Conservation (phyloP, 345 rosid species). For the Camelina laxa region DNA sequence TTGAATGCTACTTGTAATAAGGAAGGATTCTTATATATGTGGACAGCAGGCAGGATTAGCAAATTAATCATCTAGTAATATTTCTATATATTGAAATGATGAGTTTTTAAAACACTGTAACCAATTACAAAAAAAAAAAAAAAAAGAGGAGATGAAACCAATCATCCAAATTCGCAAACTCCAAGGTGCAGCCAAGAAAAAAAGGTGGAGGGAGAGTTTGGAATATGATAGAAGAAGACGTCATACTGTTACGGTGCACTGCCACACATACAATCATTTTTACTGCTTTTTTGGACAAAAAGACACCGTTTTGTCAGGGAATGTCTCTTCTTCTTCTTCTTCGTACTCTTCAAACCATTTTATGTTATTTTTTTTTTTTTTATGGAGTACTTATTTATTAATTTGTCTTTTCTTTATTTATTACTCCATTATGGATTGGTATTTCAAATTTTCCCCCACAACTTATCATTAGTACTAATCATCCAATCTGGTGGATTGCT, state of each 20-base stretch:
- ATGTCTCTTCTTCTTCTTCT: slow-evolving; percentile 31
- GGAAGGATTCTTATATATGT: not conserved
- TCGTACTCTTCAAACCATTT: not conserved
- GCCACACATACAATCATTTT: slow-evolving; percentile 31
- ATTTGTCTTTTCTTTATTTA: too few species aligned
- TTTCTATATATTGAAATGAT: not conserved
- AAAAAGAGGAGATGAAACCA: not conserved
- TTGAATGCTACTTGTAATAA: not conserved
- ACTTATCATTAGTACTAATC: too few species aligned
- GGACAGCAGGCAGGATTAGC: slow-evolving; percentile 2
- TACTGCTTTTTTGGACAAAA: slow-evolving; percentile 21
- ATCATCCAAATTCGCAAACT: slow-evolving; percentile 26
- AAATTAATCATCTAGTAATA: not conserved
- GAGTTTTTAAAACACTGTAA: not conserved
- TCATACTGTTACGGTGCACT: slow-evolving; percentile 31
- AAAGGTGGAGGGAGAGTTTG: too few species aligned
- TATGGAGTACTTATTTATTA: too few species aligned
- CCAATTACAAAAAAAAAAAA: too few species aligned
- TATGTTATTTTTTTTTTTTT: too few species aligned
- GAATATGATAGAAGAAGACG: not conserved
- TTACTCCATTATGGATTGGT: too few species aligned
- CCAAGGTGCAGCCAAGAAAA: slow-evolving; percentile 20
- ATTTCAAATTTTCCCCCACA: too few species aligned
- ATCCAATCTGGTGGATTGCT: too few species aligned
- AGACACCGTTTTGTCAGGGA: slow-evolving; percentile 44